Conservation (phyloP, 805 yeast species). For the Zygosaccharomyces bailii region DNA sequence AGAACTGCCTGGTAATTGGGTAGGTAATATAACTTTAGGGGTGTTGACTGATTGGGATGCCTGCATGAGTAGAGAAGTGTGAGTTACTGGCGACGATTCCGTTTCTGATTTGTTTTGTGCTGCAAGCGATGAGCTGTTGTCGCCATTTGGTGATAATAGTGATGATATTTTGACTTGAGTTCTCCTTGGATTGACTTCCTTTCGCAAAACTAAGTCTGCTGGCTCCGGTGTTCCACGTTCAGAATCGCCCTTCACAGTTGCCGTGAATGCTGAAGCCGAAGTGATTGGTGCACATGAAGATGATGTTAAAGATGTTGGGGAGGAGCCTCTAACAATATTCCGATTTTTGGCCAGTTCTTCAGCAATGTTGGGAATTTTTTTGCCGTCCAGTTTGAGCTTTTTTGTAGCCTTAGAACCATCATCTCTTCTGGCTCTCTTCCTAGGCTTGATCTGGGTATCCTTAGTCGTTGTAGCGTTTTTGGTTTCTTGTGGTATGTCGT, state of each 20-base stretch:
- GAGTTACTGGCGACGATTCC: background rate
- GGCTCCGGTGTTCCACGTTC: conserved; percentile 7
- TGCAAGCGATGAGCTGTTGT: background rate
- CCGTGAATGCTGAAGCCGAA: conserved; percentile 4
- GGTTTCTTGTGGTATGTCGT: background rate
- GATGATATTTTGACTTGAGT: conserved; percentile 23
- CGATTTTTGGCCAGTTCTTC: conserved; percentile 35
- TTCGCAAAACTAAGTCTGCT: background rate
- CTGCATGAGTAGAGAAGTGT: background rate
- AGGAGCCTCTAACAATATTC: conserved; percentile 20
- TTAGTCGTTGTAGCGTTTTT: background rate
- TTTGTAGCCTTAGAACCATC: conserved; percentile 8
- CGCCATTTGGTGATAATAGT: conserved; percentile 16
- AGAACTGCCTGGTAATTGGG: conserved; percentile 17
- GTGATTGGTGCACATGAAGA: conserved; percentile 16
- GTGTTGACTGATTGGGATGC: conserved; percentile 8
- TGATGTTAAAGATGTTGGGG: conserved; percentile 17
- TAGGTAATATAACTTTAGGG: conserved; percentile 26
- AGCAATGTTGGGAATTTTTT: conserved; percentile 30
- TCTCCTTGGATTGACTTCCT: conserved; percentile 6
- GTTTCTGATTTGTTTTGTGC: conserved; percentile 3
- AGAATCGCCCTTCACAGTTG: conserved; percentile 13
- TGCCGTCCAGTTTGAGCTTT: conserved; percentile 12
- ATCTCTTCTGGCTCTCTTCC: conserved; percentile 13
- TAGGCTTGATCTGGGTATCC: conserved; percentile 6